Percentiles rank a stretch among this genome's conserved stretches.
These are phyloP conservation scores for Coemansia linderi DNA, from an alignment of 371 early-diverging fungal species.

Conservation along the genomic window DNA sequence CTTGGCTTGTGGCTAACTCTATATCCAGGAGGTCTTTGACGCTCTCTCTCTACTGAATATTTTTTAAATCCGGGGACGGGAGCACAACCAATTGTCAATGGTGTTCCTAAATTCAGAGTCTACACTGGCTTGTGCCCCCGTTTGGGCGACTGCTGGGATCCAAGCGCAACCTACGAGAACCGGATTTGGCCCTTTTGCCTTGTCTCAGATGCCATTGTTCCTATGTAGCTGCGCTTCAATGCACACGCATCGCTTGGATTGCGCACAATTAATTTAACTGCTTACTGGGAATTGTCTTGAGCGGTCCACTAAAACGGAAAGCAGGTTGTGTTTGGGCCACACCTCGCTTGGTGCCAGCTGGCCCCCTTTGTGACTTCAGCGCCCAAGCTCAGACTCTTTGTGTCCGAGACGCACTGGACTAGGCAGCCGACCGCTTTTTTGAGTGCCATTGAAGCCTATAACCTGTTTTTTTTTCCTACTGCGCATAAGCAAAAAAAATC, in stretches of 20 bases:
- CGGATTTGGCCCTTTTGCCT: conserved; percentile 3
- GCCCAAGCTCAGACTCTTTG: conserved; percentile 6
- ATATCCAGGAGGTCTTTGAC: background rate
- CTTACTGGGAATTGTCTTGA: background rate
- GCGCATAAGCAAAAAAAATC: conserved; percentile 8
- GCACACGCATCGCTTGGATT: background rate
- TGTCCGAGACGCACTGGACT: background rate
- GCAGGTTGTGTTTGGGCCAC: conserved; percentile 8
- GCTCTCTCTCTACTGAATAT: background rate
- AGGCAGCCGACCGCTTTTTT: background rate
- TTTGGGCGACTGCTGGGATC: conserved; percentile 5
- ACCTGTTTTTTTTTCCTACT: conserved; percentile 1
- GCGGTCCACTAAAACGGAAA: conserved; percentile 5
- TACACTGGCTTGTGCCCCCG: background rate
- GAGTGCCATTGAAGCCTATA: background rate
- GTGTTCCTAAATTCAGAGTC: background rate
- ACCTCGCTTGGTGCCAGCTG: background rate
- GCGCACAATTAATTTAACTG: conserved; percentile 13
- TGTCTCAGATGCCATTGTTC: background rate
- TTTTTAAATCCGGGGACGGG: background rate
- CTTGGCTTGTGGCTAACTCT: background rate
- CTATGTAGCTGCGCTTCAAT: background rate
- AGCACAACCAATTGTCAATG: background rate
- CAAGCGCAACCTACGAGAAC: conserved; percentile 7
- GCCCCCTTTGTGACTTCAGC: conserved; percentile 5